Evolutionary conservation across 257 asterid species (phyloP).

Genomic region (Phtheirospermum japonicum): DNA sequence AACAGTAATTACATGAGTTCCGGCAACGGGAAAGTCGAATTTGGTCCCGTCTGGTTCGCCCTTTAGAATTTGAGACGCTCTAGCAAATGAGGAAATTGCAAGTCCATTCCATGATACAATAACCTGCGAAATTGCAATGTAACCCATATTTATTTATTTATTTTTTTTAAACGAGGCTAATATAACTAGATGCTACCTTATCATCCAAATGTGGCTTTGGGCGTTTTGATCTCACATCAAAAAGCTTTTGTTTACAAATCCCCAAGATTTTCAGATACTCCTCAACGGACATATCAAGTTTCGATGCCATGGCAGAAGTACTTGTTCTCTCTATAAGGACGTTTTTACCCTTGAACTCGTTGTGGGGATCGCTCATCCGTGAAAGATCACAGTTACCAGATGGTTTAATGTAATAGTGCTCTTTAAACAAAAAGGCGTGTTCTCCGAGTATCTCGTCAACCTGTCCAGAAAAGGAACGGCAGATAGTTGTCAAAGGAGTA

Average conservation of each 20-base stretch:
- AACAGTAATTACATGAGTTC: conserved; percentile 49
- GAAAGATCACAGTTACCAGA: conserved; percentile 93
- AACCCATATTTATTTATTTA: background rate
- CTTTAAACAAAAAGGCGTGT: conserved; percentile 65
- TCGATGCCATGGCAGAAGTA: conserved; percentile 68
- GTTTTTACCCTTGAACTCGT: conserved; percentile 80
- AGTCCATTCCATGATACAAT: conserved; percentile 99
- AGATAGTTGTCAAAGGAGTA: too few relatives aligned
- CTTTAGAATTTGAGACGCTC: conserved; percentile 80
- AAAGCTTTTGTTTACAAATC: conserved; percentile 56
- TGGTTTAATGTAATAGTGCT: conserved; percentile 74
- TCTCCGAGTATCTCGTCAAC: conserved; percentile 70
- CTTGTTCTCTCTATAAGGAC: conserved; percentile 72
- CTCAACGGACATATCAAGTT: conserved; percentile 51
- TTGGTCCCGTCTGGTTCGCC: conserved; percentile 59
- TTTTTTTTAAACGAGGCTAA: background rate
- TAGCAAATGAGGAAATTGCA: conserved; percentile 80
- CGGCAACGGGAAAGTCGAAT: conserved; percentile 67
- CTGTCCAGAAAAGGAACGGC: conserved; percentile 31
- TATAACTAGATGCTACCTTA: conserved; percentile 46
- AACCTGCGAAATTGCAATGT: conserved; percentile 46
- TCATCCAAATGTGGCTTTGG: conserved; percentile 90
- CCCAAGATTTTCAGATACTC: conserved; percentile 66
- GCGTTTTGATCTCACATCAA: conserved; percentile 57
- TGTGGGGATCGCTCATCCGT: conserved; percentile 83